Percentiles rank a stretch among this genome's conserved stretches.
These are phyloP conservation scores for Sextonia rubra DNA, from an alignment of 164 flowering plant genomes.

Conservation along the genomic window DNA sequence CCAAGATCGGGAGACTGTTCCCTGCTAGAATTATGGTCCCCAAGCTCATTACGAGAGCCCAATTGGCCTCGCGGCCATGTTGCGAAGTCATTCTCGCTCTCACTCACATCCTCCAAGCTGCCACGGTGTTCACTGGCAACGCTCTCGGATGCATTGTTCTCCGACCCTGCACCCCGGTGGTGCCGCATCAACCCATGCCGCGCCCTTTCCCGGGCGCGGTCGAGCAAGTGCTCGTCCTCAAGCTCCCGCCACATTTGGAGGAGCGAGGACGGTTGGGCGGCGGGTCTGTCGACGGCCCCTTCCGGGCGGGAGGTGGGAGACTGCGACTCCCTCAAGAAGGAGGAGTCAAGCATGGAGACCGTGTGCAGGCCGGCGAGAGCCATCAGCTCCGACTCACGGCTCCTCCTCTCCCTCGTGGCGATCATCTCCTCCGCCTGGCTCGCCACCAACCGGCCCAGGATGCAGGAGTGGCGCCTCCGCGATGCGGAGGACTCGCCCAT, in stretches of 20 bases:
- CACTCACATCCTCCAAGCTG: conserved; percentile 62
- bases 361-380: conserved; percentile 88
- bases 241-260: conserved; percentile 98
- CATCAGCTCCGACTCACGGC: conserved; percentile 83
- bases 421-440: conserved; percentile 97
- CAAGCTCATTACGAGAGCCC: conserved; percentile 42
- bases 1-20: conserved; percentile 93
- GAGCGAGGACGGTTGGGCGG: conserved; percentile 69
- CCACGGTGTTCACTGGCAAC: conserved; percentile 49
- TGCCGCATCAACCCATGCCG: conserved; percentile 59
- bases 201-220: conserved; percentile 63
- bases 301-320: conserved; percentile 70
- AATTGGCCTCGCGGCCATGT: conserved; percentile 63
- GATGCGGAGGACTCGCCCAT: conserved; percentile 80
- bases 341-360: conserved; percentile 57
- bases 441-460: conserved; percentile 91
- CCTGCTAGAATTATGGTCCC: conserved; percentile 56
- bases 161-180: conserved; percentile 49
- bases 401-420: conserved; percentile 89
- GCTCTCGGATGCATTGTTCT: conserved; percentile 45
- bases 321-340: conserved; percentile 78
- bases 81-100: conserved; percentile 77
- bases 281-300: conserved; percentile 73
- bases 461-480: conserved; percentile 72
- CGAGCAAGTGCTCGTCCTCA: conserved; percentile 86